Percentiles rank a stretch among this genome's conserved stretches.
Evolutionary conservation across 1,284 basidiomycete genomes (phyloP).

Genomic region (Cerrena zonata): DNA sequence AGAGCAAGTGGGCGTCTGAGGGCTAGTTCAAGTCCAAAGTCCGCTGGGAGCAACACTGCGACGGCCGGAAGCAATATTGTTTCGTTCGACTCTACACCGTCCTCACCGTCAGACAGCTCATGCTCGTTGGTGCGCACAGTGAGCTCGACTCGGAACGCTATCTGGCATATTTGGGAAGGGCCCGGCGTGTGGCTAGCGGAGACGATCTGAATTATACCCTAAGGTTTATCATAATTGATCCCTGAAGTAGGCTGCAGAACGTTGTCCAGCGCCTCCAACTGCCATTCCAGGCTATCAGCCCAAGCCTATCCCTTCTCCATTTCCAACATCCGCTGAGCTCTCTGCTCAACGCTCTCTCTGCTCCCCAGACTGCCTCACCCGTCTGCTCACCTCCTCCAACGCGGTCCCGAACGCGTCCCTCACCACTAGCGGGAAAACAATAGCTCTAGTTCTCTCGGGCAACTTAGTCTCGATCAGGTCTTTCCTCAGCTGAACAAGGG

Average conservation of each 20-base stretch:
- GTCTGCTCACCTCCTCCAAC: slow-evolving; percentile 3
- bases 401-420: background rate
- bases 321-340: background rate
- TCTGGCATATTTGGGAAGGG: no score
- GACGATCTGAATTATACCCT: background rate
- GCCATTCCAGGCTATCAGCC: background rate
- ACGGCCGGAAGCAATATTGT: background rate
- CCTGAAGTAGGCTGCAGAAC: background rate
- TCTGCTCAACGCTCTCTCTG: background rate
- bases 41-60: background rate
- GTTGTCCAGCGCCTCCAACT: background rate
- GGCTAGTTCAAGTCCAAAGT: no score
- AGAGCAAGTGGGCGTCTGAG: no score
- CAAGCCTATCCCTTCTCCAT: background rate
- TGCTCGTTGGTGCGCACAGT: background rate
- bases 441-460: background rate
- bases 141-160: no score
- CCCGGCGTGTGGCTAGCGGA: background rate
- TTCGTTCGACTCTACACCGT: background rate
- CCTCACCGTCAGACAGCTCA: background rate
- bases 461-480: background rate
- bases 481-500: background rate
- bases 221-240: background rate
- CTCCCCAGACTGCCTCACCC: background rate
- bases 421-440: background rate